These are phyloP conservation scores for Monilinia vaccinii-corymbosi DNA, from an alignment of 2,329 filamentous ascomycete genomes.

Conservation along the genomic window DNA sequence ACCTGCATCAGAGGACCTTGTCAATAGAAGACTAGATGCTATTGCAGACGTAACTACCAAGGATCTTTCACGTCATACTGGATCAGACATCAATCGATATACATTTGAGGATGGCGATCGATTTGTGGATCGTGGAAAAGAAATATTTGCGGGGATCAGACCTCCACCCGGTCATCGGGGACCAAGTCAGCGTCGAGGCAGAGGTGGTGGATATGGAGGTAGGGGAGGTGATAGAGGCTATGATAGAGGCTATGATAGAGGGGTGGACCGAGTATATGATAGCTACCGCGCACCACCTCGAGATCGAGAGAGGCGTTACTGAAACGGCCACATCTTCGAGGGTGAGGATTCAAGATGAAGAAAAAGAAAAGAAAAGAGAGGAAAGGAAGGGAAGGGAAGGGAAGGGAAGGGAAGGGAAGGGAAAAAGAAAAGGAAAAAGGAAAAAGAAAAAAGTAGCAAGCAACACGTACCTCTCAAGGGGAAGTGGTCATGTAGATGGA, in stretches of 20 bases:
- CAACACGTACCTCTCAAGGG: no score
- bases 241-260: conserved; percentile 7
- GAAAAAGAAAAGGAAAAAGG: no score
- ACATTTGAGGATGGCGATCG: conserved; percentile 59
- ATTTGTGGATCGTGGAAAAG: conserved; percentile 64
- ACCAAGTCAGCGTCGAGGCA: background rate
- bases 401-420: background rate
- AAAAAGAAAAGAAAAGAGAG: background rate
- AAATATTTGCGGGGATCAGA: conserved; percentile 57
- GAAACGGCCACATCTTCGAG: background rate
- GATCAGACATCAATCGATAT: conserved; percentile 48
- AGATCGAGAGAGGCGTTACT: conserved; percentile 10
- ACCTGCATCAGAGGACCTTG: conserved; percentile 55
- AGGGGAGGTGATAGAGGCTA: conserved; percentile 4
- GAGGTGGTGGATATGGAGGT: background rate
- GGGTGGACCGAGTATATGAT: conserved; percentile 6
- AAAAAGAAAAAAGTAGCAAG: no score
- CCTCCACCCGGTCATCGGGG: conserved; percentile 40
- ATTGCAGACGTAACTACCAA: conserved; percentile 38
- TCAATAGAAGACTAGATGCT: conserved; percentile 52
- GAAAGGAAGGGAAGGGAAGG: no score
- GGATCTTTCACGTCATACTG: conserved; percentile 32
- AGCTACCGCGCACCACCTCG: conserved; percentile 3
- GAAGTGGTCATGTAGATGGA: no score
- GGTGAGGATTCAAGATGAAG: background rate